Percentiles rank a stretch among this genome's conserved stretches.
phyloP scores from a whole-genome alignment of 306 rosid species.

The Crataegus laevigata region DNA sequence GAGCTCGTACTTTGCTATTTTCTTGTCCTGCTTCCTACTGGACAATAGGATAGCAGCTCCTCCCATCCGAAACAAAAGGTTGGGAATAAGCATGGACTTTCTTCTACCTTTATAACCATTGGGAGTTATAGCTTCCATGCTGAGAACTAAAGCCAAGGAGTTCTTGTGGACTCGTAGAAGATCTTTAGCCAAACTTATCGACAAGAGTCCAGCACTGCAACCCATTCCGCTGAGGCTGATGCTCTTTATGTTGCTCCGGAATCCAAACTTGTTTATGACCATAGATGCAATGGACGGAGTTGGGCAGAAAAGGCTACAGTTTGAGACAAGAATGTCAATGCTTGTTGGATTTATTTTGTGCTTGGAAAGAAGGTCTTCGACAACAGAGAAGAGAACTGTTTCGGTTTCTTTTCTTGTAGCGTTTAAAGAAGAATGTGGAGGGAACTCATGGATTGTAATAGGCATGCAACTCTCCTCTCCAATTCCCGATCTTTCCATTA shows the following conservation, averaged over 20 bases:
- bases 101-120: constrained; percentile 40
- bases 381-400: constrained; percentile 44
- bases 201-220: constrained; percentile 65
- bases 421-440: constrained; percentile 18
- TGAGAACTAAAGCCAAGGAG: constrained; percentile 53
- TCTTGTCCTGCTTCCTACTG: constrained; percentile 40
- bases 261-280: constrained; percentile 55
- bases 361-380: constrained; percentile 41
- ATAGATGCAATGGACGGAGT: constrained; percentile 68
- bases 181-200: constrained; percentile 54
- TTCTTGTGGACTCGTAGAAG: constrained; percentile 49
- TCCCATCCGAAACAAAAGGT: constrained; percentile 61
- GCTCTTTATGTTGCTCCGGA: constrained; percentile 56
- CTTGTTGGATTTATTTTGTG: constrained; percentile 43
- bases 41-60: constrained; percentile 66
- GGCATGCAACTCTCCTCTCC: constrained; percentile 57
- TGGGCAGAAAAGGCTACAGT: constrained; percentile 69
- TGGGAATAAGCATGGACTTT: constrained; percentile 55
- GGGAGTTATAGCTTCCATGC: constrained; percentile 59
- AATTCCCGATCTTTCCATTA: constrained; percentile 53
- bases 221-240: constrained; percentile 67
- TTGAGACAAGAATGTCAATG: constrained; percentile 67
- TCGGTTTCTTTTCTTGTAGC: constrained; percentile 31
- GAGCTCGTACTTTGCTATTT: constrained; percentile 50
- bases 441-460: constrained; percentile 38